phyloP scores from a whole-genome alignment of 176 grass and related monocot species.

The Avena insularis region DNA sequence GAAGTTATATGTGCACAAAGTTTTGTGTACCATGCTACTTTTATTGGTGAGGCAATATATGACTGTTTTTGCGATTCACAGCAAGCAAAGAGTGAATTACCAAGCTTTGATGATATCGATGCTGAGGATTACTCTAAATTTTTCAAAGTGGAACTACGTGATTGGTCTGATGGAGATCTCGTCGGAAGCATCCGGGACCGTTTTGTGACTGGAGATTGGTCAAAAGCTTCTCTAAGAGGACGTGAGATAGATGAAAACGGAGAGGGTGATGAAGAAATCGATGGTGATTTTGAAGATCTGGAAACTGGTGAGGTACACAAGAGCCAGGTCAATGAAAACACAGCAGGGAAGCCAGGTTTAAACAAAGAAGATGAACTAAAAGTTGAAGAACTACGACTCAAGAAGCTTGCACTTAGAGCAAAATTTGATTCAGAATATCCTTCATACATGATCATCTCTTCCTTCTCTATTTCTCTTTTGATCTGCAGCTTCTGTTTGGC shows the following conservation, averaged over 20 bases:
- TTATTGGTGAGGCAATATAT: conserved; percentile 28
- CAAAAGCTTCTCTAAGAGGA: conserved; percentile 87
- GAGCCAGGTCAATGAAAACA: conserved; percentile 42
- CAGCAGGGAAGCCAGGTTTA: conserved; percentile 32
- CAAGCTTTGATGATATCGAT: conserved; percentile 61
- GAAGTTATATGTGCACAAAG: conserved; percentile 6
- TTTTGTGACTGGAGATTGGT: conserved; percentile 98
- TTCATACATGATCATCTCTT: conserved; percentile 40
- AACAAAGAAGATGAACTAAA: conserved; percentile 55
- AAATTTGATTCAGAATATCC: conserved; percentile 98
- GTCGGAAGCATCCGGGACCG: conserved; percentile 74
- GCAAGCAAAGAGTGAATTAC: conserved; percentile 64
- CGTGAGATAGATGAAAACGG: conserved; percentile 52
- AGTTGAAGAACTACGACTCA: conserved; percentile 73
- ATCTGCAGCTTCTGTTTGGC: conserved; percentile 19
- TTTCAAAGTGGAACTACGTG: conserved; percentile 59
- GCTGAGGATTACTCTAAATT: conserved; percentile 91
- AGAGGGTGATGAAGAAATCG: conserved; percentile 65
- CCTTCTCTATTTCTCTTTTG: conserved; percentile 29
- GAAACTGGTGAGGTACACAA: conserved; percentile 84
- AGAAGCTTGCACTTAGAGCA: conserved; percentile 84
- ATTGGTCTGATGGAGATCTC: conserved; percentile 83
- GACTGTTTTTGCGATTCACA: conserved; percentile 42
- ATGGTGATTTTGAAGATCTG: conserved; percentile 96
- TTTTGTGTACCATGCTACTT: conserved; percentile 8